Conservation (phyloP, 495 filamentous ascomycete genomes). For the Durotheca rogersii region DNA sequence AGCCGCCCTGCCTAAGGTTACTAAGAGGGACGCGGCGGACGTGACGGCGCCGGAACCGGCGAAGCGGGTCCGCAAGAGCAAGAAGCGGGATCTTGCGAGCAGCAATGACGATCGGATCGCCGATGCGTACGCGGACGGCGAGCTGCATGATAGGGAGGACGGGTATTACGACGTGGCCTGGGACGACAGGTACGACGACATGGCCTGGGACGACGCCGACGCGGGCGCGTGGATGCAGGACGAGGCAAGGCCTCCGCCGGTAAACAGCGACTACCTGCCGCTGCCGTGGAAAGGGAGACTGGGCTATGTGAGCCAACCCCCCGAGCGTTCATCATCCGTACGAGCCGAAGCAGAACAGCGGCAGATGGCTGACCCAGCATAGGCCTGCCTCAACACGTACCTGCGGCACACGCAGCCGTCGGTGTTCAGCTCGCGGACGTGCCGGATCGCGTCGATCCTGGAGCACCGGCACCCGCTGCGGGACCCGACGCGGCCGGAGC, state of each 20-base stretch:
- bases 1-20: slow-evolving; percentile 11
- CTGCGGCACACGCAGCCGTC: slow-evolving; percentile 81
- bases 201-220: slow-evolving; percentile 26
- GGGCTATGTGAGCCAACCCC: slow-evolving; percentile 69
- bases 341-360: too few species aligned
- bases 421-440: slow-evolving; percentile 89
- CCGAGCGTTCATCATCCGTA: too few species aligned
- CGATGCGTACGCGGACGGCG: slow-evolving; percentile 33
- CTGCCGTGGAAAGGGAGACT: slow-evolving; percentile 91
- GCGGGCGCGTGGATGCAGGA: slow-evolving; percentile 49
- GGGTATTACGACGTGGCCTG: background rate
- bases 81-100: background rate
- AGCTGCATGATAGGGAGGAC: slow-evolving; percentile 33
- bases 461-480: slow-evolving; percentile 81
- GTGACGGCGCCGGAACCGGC: slow-evolving; percentile 1
- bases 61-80: background rate
- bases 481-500: slow-evolving; percentile 72
- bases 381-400: slow-evolving; percentile 93
- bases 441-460: slow-evolving; percentile 85
- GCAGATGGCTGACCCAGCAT: slow-evolving; percentile 20
- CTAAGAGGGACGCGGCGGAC: slow-evolving; percentile 4
- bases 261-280: slow-evolving; percentile 84
- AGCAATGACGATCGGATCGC: slow-evolving; percentile 2
- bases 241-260: slow-evolving; percentile 63
- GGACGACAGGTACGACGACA: too few species aligned